These are phyloP conservation scores for Acer saccharum DNA, from an alignment of 345 rosid species.

Conservation along the genomic window DNA sequence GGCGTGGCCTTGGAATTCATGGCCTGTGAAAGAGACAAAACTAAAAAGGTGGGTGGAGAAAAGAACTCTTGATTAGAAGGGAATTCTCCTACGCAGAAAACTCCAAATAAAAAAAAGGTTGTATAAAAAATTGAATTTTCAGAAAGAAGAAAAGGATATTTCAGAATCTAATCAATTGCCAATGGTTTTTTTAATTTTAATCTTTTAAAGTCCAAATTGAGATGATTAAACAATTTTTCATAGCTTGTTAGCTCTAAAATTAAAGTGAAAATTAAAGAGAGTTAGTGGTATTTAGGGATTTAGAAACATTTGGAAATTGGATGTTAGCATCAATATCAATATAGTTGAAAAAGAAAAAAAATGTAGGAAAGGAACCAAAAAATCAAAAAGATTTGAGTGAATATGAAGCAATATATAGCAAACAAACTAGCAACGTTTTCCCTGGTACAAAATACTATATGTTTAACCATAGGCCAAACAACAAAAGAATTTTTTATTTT, in stretches of 20 bases:
- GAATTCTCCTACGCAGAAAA: slow-evolving; percentile 12
- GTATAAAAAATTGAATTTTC: not conserved
- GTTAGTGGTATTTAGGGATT: not conserved
- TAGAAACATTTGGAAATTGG: not conserved
- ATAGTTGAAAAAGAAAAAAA: not conserved
- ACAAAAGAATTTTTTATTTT: too few relatives aligned
- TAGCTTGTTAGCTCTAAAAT: not conserved
- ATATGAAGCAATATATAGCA: slow-evolving; percentile 1
- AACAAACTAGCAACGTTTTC: too few relatives aligned
- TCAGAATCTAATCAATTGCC: not conserved
- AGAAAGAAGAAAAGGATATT: slow-evolving; percentile 10
- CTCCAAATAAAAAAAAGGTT: slow-evolving; percentile 13
- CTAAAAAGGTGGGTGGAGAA: slow-evolving; percentile 7
- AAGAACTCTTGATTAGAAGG: slow-evolving; percentile 10
- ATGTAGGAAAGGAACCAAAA: not conserved
- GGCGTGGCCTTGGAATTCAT: not conserved
- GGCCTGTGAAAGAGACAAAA: slow-evolving; percentile 29
- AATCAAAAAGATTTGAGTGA: not conserved
- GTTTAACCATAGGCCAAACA: too few relatives aligned
- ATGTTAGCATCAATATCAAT: not conserved
- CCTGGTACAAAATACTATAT: too few relatives aligned
- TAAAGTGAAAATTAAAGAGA: not conserved
- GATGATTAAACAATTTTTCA: not conserved
- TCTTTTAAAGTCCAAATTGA: not conserved
- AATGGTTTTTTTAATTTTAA: too few relatives aligned